Percentiles rank a stretch among this genome's conserved stretches.
These are phyloP conservation scores for Saturnispora diversa DNA, from an alignment of 805 yeast genomes.

Conservation along the genomic window DNA sequence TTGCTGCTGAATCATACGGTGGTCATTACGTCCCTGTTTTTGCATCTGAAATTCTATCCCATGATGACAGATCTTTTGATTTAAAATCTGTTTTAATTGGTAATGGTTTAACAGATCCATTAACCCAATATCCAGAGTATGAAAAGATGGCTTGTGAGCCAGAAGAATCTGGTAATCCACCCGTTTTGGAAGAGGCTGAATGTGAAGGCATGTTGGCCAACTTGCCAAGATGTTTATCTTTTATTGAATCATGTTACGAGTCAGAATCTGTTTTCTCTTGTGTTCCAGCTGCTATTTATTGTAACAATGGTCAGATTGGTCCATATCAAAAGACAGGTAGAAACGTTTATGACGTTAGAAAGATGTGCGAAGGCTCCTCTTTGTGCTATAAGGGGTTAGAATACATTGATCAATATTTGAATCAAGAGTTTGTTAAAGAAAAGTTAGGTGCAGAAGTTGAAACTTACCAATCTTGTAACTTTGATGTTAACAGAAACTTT, in stretches of 20 bases:
- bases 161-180: constrained; percentile 63
- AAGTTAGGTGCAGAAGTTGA: constrained; percentile 50
- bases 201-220: constrained; percentile 57
- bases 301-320: constrained; percentile 55
- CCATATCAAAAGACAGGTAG: constrained; percentile 50
- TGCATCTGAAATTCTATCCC: constrained; percentile 48
- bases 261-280: constrained; percentile 49
- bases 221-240: constrained; percentile 56
- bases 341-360: constrained; percentile 60
- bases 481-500: constrained; percentile 42
- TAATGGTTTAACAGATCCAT: constrained; percentile 84
- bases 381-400: constrained; percentile 46
- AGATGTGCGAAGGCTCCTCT: constrained; percentile 41
- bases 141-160: constrained; percentile 90
- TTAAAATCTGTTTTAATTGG: constrained; percentile 81
- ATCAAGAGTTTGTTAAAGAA: constrained; percentile 44
- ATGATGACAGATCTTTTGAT: constrained; percentile 50
- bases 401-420: constrained; percentile 44
- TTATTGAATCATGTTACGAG: constrained; percentile 60
- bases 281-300: constrained; percentile 57
- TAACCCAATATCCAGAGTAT: constrained; percentile 68
- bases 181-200: constrained; percentile 61
- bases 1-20: constrained; percentile 80
- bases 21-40: constrained; percentile 76
- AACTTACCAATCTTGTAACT: constrained; percentile 44